Evolutionary conservation across 768 basidiomycete genomes (phyloP), one percentile per base, ranked within the genome.

Genomic region (Coprinopsis sp.): DNA sequence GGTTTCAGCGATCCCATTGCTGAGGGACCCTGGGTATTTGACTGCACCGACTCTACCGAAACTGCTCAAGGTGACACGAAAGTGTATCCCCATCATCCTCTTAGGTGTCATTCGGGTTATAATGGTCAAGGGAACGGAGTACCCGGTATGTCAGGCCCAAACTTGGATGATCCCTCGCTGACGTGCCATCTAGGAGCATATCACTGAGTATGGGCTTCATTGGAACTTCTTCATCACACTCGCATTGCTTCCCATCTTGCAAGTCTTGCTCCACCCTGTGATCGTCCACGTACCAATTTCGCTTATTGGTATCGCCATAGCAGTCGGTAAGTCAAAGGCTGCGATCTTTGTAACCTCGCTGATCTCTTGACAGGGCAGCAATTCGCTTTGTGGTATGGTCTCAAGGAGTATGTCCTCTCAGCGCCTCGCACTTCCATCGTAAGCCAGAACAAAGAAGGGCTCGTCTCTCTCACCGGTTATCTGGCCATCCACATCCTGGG

Each of bases 221-320:
- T 99, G 96, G 96, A 98, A 98, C 62, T 97, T 98, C 67, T 99
- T 99, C 74, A 77, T 98, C 54, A 97, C 96, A 0, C 73, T 98
- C 18, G 91, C 86, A 0, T 54, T 90, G 1, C 61, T 97, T 4
- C 93, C 93, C 0, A 58, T 90, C 3, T 64, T 88, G 11, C 82
- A 91, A 58, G 75, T 83, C 2, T 34, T 79, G 0, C 62, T 93
- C 3, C 84, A 87, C 46, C 87, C 89, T 0, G 21, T 91, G 25
- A 72, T 92, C 36, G 58, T 64, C 12, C 62, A 60, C 18, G 43
- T 83, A 3, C 79, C 86, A 0, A 73, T 87, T 30, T 77, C 83
- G 0, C 49, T 83, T 2, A 52, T 93, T 1, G 91, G 79, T 0
- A 51, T 89, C 14, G 49, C 76, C 21, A 67, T 91, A 3, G 81